Evolutionary conservation across 225 moss, liverwort and hornwort species (phyloP), one percentile per base, ranked within the genome.

Genomic region (Lunularia cruciata): DNA sequence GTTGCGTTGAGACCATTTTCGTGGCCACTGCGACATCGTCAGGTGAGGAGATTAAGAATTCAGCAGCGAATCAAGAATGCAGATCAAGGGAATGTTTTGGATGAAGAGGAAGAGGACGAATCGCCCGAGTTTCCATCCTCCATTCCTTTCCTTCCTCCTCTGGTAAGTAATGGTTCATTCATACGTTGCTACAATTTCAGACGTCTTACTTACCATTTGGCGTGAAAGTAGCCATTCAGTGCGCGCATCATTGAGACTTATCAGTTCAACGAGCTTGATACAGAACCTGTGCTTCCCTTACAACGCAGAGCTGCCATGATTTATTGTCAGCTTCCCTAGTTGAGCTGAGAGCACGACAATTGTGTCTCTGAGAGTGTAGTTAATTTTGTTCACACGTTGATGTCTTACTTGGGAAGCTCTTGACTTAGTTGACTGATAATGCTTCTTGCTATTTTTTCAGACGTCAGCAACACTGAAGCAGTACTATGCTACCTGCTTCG

Each of bases 11-110:
- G 5, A 32, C 22, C 9, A 20, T 25, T 20, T 10, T 23, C 25
- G n/a, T 7, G 52, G 52, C 7, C 8, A 23, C 5, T 18, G 52
- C 18, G 52, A 31, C 15, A 35, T 6, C 49, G 49, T 12, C 56
- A 94, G 94, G 94, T 96, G 53, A 84, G 95, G 73, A 87, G 95
- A 65, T 77, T 96, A 46, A 84, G 95, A 28, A 90, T 96, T 26
- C 95, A 96, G 72, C 92, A 89, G 76, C 88, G 90, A 45, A 92
- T 88, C 45, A 96, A 92, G 79, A 82, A 76, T 79, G 80, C 68
- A 65, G 95, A 95, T 71, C 86, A 86, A 75, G 84, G 83, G 35
- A 74, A 81, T 59, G 64, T 76, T 62, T 42, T 75, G 1, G 78
- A 63, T 48, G 80, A 83, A 47, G 86, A 86, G 57, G 91, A 87